Base-by-base conservation (phyloP, 2,329 filamentous ascomycete genomes). In the Colletotrichum spinosum region DNA sequence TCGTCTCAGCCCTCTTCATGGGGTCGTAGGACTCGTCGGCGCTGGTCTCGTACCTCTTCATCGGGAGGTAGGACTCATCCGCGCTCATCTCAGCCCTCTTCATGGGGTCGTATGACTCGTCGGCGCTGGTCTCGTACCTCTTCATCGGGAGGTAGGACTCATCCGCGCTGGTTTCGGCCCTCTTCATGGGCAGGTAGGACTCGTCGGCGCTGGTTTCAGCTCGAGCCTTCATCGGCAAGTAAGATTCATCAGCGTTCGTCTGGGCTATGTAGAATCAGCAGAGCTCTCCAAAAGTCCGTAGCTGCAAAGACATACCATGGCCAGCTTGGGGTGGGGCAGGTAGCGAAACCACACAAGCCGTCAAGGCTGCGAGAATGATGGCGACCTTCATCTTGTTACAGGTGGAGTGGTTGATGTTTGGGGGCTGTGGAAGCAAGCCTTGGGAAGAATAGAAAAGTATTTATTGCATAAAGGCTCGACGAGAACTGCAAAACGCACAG, bases 101-200 rank as follows among this genome's bases (percentile, higher is more conserved):
- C 61, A 61, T 65, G 0, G 61, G 61, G 7, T 46, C 15, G 12
- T 65, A 65, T 6, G 62, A 65, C 33, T 65, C 62, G 7, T 65
- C 62, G 8, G 62, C 62, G 6, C 52, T 65, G 2, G 48, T 53
- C 15, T 65, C 58, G 3, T 51, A 45, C 8, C 62, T 51, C 13
- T 42, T 51, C 63, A 66, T 66, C 6, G 63, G 63, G 5, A n/a
- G n/a, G n/a, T n/a, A n/a, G n/a, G n/a, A n/a, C n/a, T n/a, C n/a
- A n/a, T n/a, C n/a, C n/a, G n/a, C n/a, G n/a, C n/a, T n/a, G n/a
- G n/a, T n/a, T n/a, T n/a, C n/a, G n/a, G n/a, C n/a, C n/a, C n/a
- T n/a, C 51, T 61, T 65, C 61, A 65, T 65, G 1, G 62, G 61
- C 8, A 51, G 33, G 15, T 65, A 65, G 4, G 62, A 65, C 45